phyloP scores from a whole-genome alignment of 2,329 filamentous ascomycete species.

The Pyrenochaeta sp. region DNA sequence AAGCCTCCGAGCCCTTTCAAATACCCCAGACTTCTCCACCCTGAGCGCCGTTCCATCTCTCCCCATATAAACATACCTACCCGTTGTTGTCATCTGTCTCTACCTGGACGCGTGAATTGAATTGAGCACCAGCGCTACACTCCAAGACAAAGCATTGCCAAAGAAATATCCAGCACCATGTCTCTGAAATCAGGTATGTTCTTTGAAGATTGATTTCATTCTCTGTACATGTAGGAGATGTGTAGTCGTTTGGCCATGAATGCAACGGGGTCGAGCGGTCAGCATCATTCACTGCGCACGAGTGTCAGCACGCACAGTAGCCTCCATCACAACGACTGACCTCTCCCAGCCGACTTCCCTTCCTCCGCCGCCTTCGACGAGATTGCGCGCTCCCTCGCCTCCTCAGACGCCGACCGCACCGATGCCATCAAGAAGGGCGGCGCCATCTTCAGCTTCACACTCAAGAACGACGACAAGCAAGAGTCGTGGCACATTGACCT shows the following conservation, averaged over 20 bases:
- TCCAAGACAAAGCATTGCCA: not conserved
- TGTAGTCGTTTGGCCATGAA: not conserved
- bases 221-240: too few relatives aligned
- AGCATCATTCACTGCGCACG: too few relatives aligned
- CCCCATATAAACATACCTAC: constrained; percentile 1
- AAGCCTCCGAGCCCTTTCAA: constrained; percentile 28
- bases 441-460: constrained; percentile 86
- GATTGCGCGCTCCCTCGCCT: constrained; percentile 76
- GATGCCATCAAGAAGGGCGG: constrained; percentile 88
- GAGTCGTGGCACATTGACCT: constrained; percentile 95
- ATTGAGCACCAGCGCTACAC: not conserved
- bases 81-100: not conserved
- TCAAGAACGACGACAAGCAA: constrained; percentile 87
- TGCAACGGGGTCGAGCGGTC: too few relatives aligned
- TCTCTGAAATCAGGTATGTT: constrained; percentile 41
- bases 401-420: constrained; percentile 76
- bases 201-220: too few relatives aligned
- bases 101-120: not conserved
- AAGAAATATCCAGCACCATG: constrained; percentile 30
- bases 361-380: constrained; percentile 89
- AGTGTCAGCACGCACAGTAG: not conserved
- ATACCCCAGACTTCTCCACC: constrained; percentile 20
- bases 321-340: constrained; percentile 2
- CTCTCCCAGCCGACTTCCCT: constrained; percentile 70
- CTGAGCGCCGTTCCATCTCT: not conserved